Evolutionary conservation across 2,329 filamentous ascomycete genomes (phyloP).

Genomic region (Lachnellula hyalina): DNA sequence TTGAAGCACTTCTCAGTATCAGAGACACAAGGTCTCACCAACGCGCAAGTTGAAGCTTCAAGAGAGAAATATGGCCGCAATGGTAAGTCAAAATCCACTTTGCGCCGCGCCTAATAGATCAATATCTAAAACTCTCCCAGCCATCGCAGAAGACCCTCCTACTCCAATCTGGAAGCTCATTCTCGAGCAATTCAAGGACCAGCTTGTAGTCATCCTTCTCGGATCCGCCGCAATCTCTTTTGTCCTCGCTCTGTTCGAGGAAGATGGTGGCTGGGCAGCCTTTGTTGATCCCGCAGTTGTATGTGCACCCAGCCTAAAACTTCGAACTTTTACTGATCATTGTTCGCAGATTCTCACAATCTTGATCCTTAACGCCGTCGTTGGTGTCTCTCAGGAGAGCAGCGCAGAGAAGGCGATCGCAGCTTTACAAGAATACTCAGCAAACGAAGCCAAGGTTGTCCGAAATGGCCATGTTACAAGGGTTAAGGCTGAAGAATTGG

Average conservation of each 20-base stretch:
- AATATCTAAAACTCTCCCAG: constrained; percentile 37
- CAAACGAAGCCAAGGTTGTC: constrained; percentile 92
- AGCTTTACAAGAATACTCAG: constrained; percentile 96
- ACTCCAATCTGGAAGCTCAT: constrained; percentile 96
- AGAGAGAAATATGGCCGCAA: constrained; percentile 60
- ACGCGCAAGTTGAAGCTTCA: constrained; percentile 51
- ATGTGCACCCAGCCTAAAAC: constrained; percentile 39
- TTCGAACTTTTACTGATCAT: constrained; percentile 11
- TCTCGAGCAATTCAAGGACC: constrained; percentile 98
- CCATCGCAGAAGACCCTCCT: constrained; percentile 81
- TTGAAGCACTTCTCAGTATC: constrained; percentile 55
- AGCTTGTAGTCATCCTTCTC: constrained; percentile 91
- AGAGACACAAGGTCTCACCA: constrained; percentile 48
- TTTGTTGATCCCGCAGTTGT: constrained; percentile 96
- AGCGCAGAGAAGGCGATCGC: constrained; percentile 98
- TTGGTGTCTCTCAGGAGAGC: constrained; percentile 97
- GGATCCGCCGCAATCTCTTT: constrained; percentile 93
- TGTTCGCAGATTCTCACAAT: constrained; percentile 80
- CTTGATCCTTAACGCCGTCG: constrained; percentile 90
- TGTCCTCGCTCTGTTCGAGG: constrained; percentile 85
- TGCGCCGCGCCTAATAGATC: constrained; percentile 7
- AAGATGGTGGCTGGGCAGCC: constrained; percentile 89
- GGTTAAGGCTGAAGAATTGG: constrained; percentile 93
- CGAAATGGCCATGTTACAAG: constrained; percentile 70
- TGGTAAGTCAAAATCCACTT: constrained; percentile 42